Base-by-base conservation (phyloP, 2,329 filamentous ascomycete species). In the Elsinoe arachidis region DNA sequence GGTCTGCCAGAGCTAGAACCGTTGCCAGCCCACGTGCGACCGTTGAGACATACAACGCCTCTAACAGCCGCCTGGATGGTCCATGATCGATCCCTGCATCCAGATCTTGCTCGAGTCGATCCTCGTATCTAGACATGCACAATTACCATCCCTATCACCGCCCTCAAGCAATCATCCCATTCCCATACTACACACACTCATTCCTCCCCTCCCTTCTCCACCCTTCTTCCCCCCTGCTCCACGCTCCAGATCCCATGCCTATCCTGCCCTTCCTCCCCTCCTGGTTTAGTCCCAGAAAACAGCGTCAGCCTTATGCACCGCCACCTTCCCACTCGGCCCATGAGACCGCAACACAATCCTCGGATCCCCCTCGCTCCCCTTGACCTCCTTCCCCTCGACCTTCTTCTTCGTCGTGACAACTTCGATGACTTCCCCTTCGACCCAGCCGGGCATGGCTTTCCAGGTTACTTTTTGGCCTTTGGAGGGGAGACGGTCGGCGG, bases 301-400 rank as follows among this genome's bases (percentile, higher is more conserved):
- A 33, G 68, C 70, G 17, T 75, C 71, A 2, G 73, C 70, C 65
- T 75, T 75, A 55, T 76, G 73, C 52, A 75, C 72, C 33, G 67
- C 70, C 26, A 72, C 67, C 65, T 74, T 74, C 10, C 71, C 72
- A 37, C 68, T 70, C 51, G 64, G 66, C 9, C 64, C 68, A 56
- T 56, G 54, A 49, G 66, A 72, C 63, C 69, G 73, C 59, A 76
- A 59, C 15, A 76, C 72, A 44, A 76, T 64, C 61, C 69, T 69
- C 3, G 74, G 73, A 62, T 76, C 74, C 12, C 58, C 47, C 52
- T 56, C 59, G 21, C 44, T 55, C 26, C 56, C 58, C 43, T 59
- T 59, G 47, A 66, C 65, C 61, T 70, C 66, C 55, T 76, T 72
- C 2, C 73, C 72, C 39, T 73, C 70, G 7, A 75, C 68, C 33